phyloP scores from a whole-genome alignment of 78 protist genomes.

The Dictyostelium firmibasis region DNA sequence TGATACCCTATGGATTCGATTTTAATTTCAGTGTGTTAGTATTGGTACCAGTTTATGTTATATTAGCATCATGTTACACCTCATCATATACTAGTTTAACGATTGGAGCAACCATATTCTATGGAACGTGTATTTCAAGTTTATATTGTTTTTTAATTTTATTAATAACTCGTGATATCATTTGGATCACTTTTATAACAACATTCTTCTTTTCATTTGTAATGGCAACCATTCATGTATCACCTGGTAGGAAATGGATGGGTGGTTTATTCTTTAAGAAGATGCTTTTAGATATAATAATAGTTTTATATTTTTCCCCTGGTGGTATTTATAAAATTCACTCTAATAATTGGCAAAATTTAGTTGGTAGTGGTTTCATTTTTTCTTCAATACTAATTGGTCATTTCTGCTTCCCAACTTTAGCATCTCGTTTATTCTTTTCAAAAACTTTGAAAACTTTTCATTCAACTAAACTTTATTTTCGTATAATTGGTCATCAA shows the following conservation, averaged over 20 bases:
- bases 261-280: slow-evolving; percentile 13
- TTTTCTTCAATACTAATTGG: background rate
- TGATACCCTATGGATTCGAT: background rate
- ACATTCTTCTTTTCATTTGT: background rate
- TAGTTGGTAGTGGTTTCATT: background rate
- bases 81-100: background rate
- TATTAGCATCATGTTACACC: background rate
- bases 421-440: slow-evolving; percentile 1
- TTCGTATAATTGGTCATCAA: slow-evolving; percentile 37
- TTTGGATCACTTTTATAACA: slow-evolving; percentile 38
- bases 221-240: background rate
- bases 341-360: slow-evolving; percentile 11
- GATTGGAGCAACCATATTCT: background rate
- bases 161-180: background rate
- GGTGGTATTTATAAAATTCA: background rate
- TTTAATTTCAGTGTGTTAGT: background rate
- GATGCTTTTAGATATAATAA: slow-evolving; percentile 13
- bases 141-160: background rate
- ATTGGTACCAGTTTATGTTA: slow-evolving; percentile 27
- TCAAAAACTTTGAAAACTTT: slow-evolving; percentile 26
- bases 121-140: background rate
- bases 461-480: background rate
- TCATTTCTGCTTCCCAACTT: background rate
- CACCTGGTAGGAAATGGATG: slow-evolving; percentile 12
- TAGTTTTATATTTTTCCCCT: slow-evolving; percentile 41